A percentile compares a stretch with the other conserved stretches of the same genome.
phyloP scores from a whole-genome alignment of 805 yeast genomes.

The Candida nonsorbophila region DNA sequence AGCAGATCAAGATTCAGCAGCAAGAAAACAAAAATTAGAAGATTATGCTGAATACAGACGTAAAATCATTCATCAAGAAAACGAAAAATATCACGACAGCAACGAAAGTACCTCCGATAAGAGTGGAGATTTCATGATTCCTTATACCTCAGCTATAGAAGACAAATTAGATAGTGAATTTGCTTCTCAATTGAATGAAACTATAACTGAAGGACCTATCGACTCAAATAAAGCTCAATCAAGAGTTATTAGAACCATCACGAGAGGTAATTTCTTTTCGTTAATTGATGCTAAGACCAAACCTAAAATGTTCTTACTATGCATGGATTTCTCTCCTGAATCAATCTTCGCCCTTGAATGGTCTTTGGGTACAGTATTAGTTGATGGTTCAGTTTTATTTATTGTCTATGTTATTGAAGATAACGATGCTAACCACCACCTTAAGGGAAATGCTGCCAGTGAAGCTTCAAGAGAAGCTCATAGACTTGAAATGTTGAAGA shows the following conservation, averaged over 20 bases:
- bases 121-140: conserved; percentile 40
- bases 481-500: conserved; percentile 33
- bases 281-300: conserved; percentile 38
- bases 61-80: conserved; percentile 55
- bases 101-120: conserved; percentile 10
- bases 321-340: conserved; percentile 80
- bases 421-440: conserved; percentile 35
- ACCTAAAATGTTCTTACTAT: conserved; percentile 63
- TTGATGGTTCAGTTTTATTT: conserved; percentile 77
- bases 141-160: conserved; percentile 64
- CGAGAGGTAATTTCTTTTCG: conserved; percentile 62
- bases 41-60: conserved; percentile 55
- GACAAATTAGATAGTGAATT: conserved; percentile 58
- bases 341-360: conserved; percentile 81
- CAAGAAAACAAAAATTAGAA: conserved; percentile 47
- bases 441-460: conserved; percentile 32
- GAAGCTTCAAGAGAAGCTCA: conserved; percentile 32
- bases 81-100: conserved; percentile 19
- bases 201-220: conserved; percentile 49
- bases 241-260: conserved; percentile 63
- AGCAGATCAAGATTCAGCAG: conserved; percentile 43
- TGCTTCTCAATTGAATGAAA: conserved; percentile 50
- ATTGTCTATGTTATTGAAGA: conserved; percentile 58
- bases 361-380: conserved; percentile 79
- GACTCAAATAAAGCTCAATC: conserved; percentile 49